Evolutionary conservation across 495 filamentous ascomycete genomes (phyloP).

Genomic region (Talaromyces borbonicus): DNA sequence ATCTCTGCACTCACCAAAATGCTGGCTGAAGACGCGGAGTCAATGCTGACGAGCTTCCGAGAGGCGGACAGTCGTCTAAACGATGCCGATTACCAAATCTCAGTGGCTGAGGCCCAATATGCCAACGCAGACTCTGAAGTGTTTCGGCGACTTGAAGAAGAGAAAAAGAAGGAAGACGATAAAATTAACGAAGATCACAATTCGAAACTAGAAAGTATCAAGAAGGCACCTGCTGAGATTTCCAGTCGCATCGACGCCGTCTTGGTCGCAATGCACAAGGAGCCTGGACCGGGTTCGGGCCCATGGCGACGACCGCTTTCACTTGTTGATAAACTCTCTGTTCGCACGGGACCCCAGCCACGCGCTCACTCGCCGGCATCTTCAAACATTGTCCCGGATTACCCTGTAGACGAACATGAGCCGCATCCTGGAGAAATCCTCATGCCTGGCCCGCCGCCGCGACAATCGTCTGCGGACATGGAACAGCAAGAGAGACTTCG

Average conservation of each 20-base stretch:
- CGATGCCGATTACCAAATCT: constrained; percentile 43
- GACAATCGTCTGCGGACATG: constrained; percentile 14
- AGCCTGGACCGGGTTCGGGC: constrained; percentile 13
- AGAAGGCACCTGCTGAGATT: constrained; percentile 30
- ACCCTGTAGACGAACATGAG: constrained; percentile 4
- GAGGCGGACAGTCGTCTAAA: constrained; percentile 40
- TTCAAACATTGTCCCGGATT: background rate
- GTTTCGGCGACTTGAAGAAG: constrained; percentile 33
- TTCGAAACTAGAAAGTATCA: constrained; percentile 39
- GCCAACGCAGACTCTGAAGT: constrained; percentile 33
- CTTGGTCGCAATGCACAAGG: constrained; percentile 21
- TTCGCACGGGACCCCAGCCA: background rate
- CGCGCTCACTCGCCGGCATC: constrained; percentile 5
- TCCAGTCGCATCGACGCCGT: constrained; percentile 22
- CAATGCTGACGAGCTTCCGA: constrained; percentile 39
- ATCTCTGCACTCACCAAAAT: constrained; percentile 29
- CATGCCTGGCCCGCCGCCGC: constrained; percentile 11
- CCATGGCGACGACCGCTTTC: constrained; percentile 10
- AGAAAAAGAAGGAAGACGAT: constrained; percentile 43
- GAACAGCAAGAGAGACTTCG: constrained; percentile 37
- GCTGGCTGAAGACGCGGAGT: constrained; percentile 38
- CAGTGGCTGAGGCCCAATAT: constrained; percentile 42
- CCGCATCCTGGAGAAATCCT: constrained; percentile 12
- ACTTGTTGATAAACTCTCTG: background rate
- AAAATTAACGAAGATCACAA: constrained; percentile 36